Evolutionary conservation across 805 yeast genomes (phyloP).

Genomic region (Cyberlindnera americana): DNA sequence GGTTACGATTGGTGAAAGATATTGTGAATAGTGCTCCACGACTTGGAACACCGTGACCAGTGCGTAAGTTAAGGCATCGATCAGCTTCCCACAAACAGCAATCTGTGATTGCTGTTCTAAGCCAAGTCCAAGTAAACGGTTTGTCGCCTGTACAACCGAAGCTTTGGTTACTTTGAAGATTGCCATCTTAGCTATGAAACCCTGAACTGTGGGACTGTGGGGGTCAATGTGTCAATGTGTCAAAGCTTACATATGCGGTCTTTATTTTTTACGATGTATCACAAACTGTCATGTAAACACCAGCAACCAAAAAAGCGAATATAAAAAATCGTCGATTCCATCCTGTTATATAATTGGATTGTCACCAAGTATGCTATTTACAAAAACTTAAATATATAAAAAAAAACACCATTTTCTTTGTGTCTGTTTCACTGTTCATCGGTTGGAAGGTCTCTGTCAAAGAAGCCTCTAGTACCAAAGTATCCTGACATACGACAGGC

Average conservation of each 20-base stretch:
- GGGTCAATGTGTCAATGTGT: no score
- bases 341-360: no score
- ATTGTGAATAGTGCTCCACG: constrained; percentile 7
- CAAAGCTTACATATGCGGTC: no score
- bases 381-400: no score
- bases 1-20: not conserved
- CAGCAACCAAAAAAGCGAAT: not conserved
- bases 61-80: constrained; percentile 8
- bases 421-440: no score
- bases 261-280: no score
- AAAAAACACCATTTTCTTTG: no score
- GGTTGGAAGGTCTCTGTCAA: constrained; percentile 11
- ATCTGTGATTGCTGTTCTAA: constrained; percentile 1
- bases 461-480: constrained; percentile 31
- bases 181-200: no score
- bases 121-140: constrained; percentile 8
- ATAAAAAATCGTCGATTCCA: not conserved
- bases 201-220: no score
- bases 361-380: no score
- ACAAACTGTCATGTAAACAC: not conserved
- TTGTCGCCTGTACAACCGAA: constrained; percentile 5
- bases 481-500: constrained; percentile 45
- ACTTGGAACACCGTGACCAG: constrained; percentile 7
- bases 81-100: constrained; percentile 2
- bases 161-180: constrained; percentile 7